Percentiles rank a stretch among this genome's conserved stretches.
Evolutionary conservation across 192 early-diverging fungal genomes (phyloP).

Genomic region (Linnemannia hyalina): DNA sequence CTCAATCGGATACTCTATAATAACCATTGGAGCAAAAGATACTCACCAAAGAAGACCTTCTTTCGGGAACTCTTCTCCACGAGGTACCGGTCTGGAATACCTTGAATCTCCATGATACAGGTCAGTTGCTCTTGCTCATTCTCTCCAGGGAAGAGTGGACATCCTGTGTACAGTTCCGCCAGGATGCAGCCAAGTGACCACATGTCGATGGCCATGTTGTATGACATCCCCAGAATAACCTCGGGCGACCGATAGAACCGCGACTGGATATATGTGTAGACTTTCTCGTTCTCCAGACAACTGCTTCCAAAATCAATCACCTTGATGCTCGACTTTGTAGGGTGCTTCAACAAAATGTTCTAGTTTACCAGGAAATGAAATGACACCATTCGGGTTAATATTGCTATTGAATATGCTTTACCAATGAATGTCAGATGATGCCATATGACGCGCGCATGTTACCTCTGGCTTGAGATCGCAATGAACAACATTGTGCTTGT

Average conservation of each 20-base stretch:
- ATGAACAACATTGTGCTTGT: conserved; percentile 84
- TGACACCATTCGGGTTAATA: not conserved
- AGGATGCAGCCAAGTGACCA: conserved; percentile 97
- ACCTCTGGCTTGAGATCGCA: conserved; percentile 97
- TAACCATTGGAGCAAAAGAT: conserved; percentile 8
- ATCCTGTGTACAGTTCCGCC: conserved; percentile 86
- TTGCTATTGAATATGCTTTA: not conserved
- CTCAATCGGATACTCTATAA: too few species aligned
- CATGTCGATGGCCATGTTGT: conserved; percentile 94
- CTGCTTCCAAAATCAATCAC: conserved; percentile 98
- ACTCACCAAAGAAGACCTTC: conserved; percentile 87
- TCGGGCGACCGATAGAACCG: conserved; percentile 97
- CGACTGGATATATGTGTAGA: conserved; percentile 97
- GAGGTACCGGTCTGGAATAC: conserved; percentile 79
- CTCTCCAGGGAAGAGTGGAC: conserved; percentile 96
- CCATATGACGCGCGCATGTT: conserved; percentile 11
- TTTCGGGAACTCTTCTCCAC: conserved; percentile 82
- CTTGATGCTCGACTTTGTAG: conserved; percentile 83
- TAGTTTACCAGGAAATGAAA: conserved; percentile 27
- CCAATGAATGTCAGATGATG: not conserved
- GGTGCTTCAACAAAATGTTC: conserved; percentile 86
- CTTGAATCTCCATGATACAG: conserved; percentile 94
- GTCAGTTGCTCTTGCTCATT: conserved; percentile 95
- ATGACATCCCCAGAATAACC: conserved; percentile 91
- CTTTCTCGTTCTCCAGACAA: conserved; percentile 90